phyloP scores from a whole-genome alignment of 495 filamentous ascomycete genomes.

The Schizothecium vesticola region DNA sequence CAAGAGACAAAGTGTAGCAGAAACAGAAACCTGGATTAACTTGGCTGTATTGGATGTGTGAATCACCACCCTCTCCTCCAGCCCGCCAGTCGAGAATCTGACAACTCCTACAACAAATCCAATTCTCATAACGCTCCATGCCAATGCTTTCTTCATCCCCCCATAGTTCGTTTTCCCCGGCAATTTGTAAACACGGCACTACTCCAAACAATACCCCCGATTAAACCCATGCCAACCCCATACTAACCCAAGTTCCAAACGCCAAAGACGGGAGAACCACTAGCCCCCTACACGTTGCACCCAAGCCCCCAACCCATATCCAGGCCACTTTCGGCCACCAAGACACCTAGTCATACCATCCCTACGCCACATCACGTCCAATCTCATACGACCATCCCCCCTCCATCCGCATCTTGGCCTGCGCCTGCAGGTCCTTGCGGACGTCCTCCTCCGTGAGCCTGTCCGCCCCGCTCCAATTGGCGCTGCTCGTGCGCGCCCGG shows the following conservation, averaged over 20 bases:
- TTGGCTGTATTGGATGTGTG: background rate
- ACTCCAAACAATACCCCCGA: background rate
- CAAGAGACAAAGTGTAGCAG: no score
- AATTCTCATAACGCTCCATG: background rate
- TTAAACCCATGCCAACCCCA: background rate
- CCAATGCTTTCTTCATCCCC: background rate
- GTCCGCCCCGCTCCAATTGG: conserved; percentile 87
- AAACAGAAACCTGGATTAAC: no score
- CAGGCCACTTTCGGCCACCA: background rate
- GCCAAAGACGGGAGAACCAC: background rate
- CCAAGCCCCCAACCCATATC: background rate
- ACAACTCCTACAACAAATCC: background rate
- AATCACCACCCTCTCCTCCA: background rate
- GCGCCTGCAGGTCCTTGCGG: conserved; percentile 68
- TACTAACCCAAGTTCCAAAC: background rate
- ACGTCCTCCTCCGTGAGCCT: conserved; percentile 86
- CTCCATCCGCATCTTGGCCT: conserved; percentile 73
- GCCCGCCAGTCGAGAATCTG: background rate
- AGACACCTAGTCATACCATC: background rate
- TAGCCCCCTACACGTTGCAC: no score
- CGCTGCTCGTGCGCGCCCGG: conserved; percentile 81
- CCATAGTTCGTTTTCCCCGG: background rate
- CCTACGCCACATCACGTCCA: conserved; percentile 36
- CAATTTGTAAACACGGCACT: background rate
- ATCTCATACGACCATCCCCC: conserved; percentile 78